These are phyloP conservation scores for Eucalyptus regnans DNA, from an alignment of 345 rosid genomes.

Conservation along the genomic window DNA sequence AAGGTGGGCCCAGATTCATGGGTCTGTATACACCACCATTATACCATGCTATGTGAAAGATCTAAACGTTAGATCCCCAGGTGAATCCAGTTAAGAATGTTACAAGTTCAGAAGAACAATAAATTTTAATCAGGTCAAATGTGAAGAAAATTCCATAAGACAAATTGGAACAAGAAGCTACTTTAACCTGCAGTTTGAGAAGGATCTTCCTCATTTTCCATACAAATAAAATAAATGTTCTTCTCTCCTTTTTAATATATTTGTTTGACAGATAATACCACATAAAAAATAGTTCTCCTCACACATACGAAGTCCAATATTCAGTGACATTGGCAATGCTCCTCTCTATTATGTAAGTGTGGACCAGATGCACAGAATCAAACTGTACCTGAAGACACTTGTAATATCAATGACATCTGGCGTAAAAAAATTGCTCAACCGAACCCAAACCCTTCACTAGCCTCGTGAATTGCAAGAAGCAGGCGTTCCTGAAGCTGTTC, in stretches of 20 bases:
- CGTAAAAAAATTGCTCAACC: slow-evolving; percentile 21
- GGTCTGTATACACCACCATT: background rate
- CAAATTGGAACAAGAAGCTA: background rate
- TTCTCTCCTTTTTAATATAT: background rate
- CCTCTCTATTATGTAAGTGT: background rate
- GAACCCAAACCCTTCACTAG: slow-evolving; percentile 94
- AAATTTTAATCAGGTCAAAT: background rate
- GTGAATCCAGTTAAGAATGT: background rate
- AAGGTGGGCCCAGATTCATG: background rate
- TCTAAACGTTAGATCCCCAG: background rate
- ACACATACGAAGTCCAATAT: background rate
- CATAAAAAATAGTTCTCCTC: background rate
- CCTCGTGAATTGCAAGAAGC: slow-evolving; percentile 94
- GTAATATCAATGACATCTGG: background rate
- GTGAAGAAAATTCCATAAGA: background rate
- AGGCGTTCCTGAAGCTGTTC: slow-evolving; percentile 80
- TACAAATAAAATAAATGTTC: background rate
- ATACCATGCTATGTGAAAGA: background rate
- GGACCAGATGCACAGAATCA: background rate
- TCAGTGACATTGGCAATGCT: background rate
- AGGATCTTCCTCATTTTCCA: background rate
- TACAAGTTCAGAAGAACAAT: background rate
- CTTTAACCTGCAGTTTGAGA: background rate
- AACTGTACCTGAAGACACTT: background rate
- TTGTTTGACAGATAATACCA: background rate